Evolutionary conservation across 2,329 filamentous ascomycete species (phyloP), one percentile per base, ranked within the genome.

Genomic region (Byssochlamys sp.): DNA sequence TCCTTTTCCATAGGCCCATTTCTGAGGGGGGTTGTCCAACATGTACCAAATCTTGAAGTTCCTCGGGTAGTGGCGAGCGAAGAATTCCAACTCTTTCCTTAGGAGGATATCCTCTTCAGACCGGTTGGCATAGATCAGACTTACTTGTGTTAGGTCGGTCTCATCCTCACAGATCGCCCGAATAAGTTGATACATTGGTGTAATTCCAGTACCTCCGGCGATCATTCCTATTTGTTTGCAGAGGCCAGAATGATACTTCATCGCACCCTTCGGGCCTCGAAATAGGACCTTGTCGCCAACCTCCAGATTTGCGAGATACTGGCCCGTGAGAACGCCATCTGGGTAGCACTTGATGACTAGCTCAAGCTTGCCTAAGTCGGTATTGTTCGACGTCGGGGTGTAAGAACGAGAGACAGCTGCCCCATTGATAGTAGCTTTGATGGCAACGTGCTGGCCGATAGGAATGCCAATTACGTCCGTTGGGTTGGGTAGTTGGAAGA

Each of bases 151-250:
- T 0, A 73, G 75, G 60, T 87, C 84, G 5, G 69, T 71, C n/a
- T 78, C 73, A 56, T 86, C 80, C 64, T 85, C 83, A 63, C 82
- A 84, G 57, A 86, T 84, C 50, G 82, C 82, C 3, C 83, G 79
- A 64, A 86, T 84, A 5, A 87, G 69, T 65, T 86, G 83, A 66
- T 77, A 83, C 78, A 84, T 81, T 2, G 82, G 81, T 0, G 81
- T 74, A 45, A 69, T 73, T 0, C 70, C 71, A n/a, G 72, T 73
- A 3, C 72, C 72, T 27, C 73, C 72, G 7, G 72, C 72, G 19
- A 75, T 67, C 71, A 74, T 73, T 1, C 71, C 71, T 19, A 75
- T 67, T 26, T 66, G 64, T 24, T 63, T 64, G 27, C 70, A 71
- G 2, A 73, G 60, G 3, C 65, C 66, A 5, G 39, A 19, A 7